phyloP scores from a whole-genome alignment of 2,329 filamentous ascomycete species.

The Zalaria sp. region DNA sequence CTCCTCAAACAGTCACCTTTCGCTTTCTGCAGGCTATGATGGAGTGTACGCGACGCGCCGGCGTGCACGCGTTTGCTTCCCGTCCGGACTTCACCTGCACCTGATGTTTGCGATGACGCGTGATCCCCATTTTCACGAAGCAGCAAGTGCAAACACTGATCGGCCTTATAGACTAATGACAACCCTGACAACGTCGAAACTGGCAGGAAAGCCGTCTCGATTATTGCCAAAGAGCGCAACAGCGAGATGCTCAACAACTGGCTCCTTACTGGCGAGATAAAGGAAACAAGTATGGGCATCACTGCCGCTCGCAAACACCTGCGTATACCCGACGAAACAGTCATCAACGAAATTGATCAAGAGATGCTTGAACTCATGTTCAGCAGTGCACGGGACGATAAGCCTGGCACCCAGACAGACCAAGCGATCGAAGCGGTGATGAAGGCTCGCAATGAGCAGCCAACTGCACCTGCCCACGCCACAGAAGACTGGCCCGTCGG shows the following conservation, averaged over 20 bases:
- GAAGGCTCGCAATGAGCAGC: conserved; percentile 9
- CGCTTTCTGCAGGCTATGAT: too few relatives aligned
- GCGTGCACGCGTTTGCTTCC: too few relatives aligned
- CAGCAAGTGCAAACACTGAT: too few relatives aligned
- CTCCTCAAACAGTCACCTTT: too few relatives aligned
- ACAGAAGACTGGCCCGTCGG: conserved; percentile 56
- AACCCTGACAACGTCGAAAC: conserved; percentile 33
- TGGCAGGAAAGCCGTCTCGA: conserved; percentile 39
- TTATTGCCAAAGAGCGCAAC: conserved; percentile 45
- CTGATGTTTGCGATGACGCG: too few relatives aligned
- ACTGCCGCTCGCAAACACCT: conserved; percentile 38
- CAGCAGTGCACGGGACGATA: conserved; percentile 10
- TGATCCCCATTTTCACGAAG: too few relatives aligned
- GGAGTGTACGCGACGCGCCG: too few relatives aligned
- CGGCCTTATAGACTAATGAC: conserved; percentile 30
- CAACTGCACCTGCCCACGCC: too few relatives aligned
- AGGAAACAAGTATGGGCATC: conserved; percentile 38
- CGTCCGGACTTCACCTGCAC: too few relatives aligned
- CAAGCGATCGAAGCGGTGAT: conserved; percentile 17
- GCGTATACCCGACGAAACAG: conserved; percentile 7
- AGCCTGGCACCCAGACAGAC: conserved; percentile 17
- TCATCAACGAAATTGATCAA: conserved; percentile 3
- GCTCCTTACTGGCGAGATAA: conserved; percentile 36
- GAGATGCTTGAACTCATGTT: conserved; percentile 12
- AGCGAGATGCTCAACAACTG: conserved; percentile 40